Percentiles rank a stretch among this genome's conserved stretches.
These are phyloP conservation scores for Ganoderma sp. DNA, from an alignment of 1,284 basidiomycete species.

Conservation along the genomic window DNA sequence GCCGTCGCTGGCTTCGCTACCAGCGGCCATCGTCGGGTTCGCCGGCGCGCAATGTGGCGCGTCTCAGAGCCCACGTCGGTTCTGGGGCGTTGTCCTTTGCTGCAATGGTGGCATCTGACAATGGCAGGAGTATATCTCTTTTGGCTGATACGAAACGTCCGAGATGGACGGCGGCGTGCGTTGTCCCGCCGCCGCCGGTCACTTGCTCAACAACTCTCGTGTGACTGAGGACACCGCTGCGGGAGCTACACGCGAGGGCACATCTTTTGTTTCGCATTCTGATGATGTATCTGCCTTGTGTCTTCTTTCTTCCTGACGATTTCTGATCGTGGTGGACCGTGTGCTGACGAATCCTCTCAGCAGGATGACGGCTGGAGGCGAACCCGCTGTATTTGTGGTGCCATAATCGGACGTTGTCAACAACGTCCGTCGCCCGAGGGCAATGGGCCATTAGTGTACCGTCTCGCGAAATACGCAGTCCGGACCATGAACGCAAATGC, in stretches of 20 bases:
- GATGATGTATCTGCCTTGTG: slow-evolving; percentile 27
- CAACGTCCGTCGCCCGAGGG: slow-evolving; percentile 49
- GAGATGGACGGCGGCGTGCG: slow-evolving; percentile 54
- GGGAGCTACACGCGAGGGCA: slow-evolving; percentile 87
- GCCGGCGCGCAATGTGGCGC: slow-evolving; percentile 32
- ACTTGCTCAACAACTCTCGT: slow-evolving; percentile 82
- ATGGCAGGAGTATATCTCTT: slow-evolving; percentile 47
- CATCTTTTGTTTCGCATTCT: slow-evolving; percentile 44
- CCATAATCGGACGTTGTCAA: slow-evolving; percentile 74
- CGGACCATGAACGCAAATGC: slow-evolving; percentile 67
- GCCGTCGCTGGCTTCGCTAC: slow-evolving; percentile 75
- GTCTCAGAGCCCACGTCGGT: slow-evolving; percentile 60
- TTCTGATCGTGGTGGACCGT: slow-evolving; percentile 5
- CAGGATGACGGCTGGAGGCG: slow-evolving; percentile 66
- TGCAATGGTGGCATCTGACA: slow-evolving; percentile 40
- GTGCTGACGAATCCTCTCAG: slow-evolving; percentile 42
- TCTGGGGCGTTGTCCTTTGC: slow-evolving; percentile 42
- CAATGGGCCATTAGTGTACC: slow-evolving; percentile 55
- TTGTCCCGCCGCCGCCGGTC: slow-evolving; percentile 34
- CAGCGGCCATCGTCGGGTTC: slow-evolving; percentile 58
- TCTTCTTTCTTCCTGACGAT: slow-evolving; percentile 22
- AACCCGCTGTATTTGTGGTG: slow-evolving; percentile 79
- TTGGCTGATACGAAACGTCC: slow-evolving; percentile 92
- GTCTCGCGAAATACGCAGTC: slow-evolving; percentile 83
- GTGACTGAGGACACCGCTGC: slow-evolving; percentile 65